Conservation (phyloP, 805 yeast genomes). For the Candida taoyuanica region DNA sequence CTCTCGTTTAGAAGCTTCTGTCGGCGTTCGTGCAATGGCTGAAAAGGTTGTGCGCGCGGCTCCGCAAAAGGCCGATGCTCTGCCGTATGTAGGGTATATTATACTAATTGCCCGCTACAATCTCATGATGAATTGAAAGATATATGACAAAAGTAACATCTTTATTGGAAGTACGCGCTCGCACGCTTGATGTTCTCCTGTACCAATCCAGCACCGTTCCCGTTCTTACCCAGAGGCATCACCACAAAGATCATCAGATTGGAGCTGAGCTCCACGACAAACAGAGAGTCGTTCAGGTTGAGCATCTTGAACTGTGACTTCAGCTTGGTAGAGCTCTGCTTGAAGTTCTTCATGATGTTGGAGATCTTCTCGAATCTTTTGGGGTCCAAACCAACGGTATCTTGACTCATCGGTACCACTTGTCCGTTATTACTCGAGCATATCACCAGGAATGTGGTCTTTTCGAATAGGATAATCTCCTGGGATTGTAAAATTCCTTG, state of each 20-base stretch:
- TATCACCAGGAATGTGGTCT: slow-evolving; percentile 75
- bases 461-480: slow-evolving; percentile 88
- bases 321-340: slow-evolving; percentile 84
- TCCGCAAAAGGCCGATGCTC: no score
- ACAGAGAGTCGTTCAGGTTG: slow-evolving; percentile 54
- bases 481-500: slow-evolving; percentile 75
- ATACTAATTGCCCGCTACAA: no score
- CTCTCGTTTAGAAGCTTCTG: no score
- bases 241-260: slow-evolving; percentile 61
- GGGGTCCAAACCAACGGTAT: slow-evolving; percentile 55
- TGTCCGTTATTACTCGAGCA: slow-evolving; percentile 35
- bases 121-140: background rate
- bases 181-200: slow-evolving; percentile 57
- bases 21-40: no score
- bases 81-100: no score
- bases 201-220: slow-evolving; percentile 39
- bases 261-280: slow-evolving; percentile 53
- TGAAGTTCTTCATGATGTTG: slow-evolving; percentile 88
- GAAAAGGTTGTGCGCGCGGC: no score
- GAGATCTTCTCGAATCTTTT: slow-evolving; percentile 92
- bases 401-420: slow-evolving; percentile 10
- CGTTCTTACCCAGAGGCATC: slow-evolving; percentile 36
- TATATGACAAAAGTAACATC: no score
- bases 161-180: slow-evolving; percentile 46
- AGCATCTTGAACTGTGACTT: slow-evolving; percentile 79